phyloP scores from a whole-genome alignment of 1,284 basidiomycete species.

The Tilletia walkeri region DNA sequence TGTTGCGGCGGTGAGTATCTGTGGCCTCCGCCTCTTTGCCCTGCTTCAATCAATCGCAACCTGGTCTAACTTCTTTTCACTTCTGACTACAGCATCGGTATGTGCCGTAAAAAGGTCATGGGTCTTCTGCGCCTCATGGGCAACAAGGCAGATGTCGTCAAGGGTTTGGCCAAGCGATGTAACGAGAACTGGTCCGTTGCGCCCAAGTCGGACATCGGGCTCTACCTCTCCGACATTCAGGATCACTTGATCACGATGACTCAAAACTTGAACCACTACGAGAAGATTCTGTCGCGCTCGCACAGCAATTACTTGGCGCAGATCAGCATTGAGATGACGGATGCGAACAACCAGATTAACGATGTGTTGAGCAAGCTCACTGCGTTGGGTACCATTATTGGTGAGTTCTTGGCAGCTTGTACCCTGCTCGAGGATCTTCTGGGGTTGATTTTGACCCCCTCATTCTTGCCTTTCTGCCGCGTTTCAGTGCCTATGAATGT shows the following conservation, averaged over 20 bases:
- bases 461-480: not conserved
- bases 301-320: slow-evolving; percentile 78
- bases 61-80: not conserved
- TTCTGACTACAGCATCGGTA: slow-evolving; percentile 74
- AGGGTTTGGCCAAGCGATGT: slow-evolving; percentile 90
- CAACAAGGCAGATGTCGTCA: slow-evolving; percentile 99
- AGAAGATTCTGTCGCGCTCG: slow-evolving; percentile 95
- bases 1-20: slow-evolving; percentile 61
- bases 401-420: slow-evolving; percentile 14
- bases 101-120: slow-evolving; percentile 99
- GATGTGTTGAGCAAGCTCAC: slow-evolving; percentile 98
- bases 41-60: not conserved
- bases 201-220: slow-evolving; percentile 93
- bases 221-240: slow-evolving; percentile 82
- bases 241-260: slow-evolving; percentile 99
- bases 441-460: not conserved
- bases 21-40: too few relatives aligned
- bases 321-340: slow-evolving; percentile 63
- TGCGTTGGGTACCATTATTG: slow-evolving; percentile 89
- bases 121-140: slow-evolving; percentile 90
- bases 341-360: slow-evolving; percentile 98
- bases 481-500: slow-evolving; percentile 63
- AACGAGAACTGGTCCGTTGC: slow-evolving; percentile 99
- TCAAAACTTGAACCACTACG: slow-evolving; percentile 97
- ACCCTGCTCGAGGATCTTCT: too few relatives aligned